A percentile compares a stretch with the other conserved stretches of the same genome.
Evolutionary conservation across 768 basidiomycete genomes (phyloP).

Genomic region (Hericium rajendrae): DNA sequence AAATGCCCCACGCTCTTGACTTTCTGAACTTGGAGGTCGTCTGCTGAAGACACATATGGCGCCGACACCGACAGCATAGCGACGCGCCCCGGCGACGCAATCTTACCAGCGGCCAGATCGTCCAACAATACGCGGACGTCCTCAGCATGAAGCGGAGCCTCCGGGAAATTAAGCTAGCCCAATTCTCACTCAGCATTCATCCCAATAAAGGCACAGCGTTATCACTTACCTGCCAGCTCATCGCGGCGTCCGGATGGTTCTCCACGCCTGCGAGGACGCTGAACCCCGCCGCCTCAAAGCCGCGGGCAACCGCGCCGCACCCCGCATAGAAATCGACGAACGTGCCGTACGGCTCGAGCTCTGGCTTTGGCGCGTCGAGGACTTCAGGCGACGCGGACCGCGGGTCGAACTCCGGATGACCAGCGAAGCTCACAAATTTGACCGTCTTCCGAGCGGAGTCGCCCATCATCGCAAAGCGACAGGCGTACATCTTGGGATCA

Average conservation of each 20-base stretch:
- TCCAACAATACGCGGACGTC: not conserved
- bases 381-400: too few species aligned
- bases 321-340: not conserved
- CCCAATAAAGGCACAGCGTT: too few species aligned
- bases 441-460: not conserved
- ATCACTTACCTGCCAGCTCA: not conserved
- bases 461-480: not conserved
- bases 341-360: not conserved
- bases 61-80: not conserved
- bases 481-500: not conserved
- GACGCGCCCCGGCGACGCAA: not conserved
- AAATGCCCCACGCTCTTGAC: not conserved
- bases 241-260: not conserved
- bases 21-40: too few species aligned
- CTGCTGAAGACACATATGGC: not conserved
- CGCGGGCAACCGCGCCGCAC: not conserved
- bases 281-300: not conserved
- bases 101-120: not conserved
- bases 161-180: not conserved
- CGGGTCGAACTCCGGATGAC: not conserved
- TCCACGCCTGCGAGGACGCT: not conserved
- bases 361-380: too few species aligned
- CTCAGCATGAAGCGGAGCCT: not conserved
- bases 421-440: not conserved
- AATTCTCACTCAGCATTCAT: not conserved